Percentiles rank a stretch among this genome's conserved stretches.
Evolutionary conservation across 1,284 basidiomycete species (phyloP).

Genomic region (Cryptococcus sp.): DNA sequence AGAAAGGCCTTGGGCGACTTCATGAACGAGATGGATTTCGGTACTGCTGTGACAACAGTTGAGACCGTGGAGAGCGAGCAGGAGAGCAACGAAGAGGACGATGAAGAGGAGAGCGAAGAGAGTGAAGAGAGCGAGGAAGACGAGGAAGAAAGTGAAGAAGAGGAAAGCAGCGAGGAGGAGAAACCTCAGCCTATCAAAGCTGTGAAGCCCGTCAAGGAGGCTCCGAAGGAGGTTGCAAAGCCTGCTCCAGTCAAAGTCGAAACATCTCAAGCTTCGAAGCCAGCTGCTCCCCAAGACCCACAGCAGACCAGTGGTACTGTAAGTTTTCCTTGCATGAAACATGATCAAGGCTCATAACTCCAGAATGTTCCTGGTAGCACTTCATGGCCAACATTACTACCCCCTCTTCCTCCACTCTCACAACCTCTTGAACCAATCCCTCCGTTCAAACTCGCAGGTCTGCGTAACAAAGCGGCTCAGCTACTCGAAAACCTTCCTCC

Average conservation of each 20-base stretch:
- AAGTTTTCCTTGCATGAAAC: constrained; percentile 5
- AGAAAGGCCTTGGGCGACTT: constrained; percentile 59
- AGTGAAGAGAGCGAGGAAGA: constrained; percentile 40
- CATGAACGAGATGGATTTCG: constrained; percentile 57
- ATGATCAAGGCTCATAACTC: background rate
- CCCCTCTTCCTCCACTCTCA: constrained; percentile 21
- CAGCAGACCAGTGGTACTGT: constrained; percentile 27
- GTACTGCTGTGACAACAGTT: constrained; percentile 14
- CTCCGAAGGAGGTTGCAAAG: background rate
- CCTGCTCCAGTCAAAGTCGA: background rate
- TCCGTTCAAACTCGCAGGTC: constrained; percentile 23
- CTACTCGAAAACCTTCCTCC: constrained; percentile 34
- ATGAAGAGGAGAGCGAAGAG: constrained; percentile 26
- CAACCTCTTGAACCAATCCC: constrained; percentile 17
- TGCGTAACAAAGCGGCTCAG: constrained; percentile 25
- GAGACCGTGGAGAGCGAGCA: constrained; percentile 19
- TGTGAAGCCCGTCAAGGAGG: constrained; percentile 15
- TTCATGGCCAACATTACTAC: constrained; percentile 31
- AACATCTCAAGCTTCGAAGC: background rate
- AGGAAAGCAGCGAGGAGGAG: constrained; percentile 29
- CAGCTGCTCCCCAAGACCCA: constrained; percentile 9
- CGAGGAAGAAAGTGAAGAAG: constrained; percentile 37
- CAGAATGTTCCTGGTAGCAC: constrained; percentile 31
- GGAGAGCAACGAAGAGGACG: constrained; percentile 15
- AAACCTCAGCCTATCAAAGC: constrained; percentile 19